A percentile compares a stretch with the other conserved stretches of the same genome.
phyloP scores from a whole-genome alignment of 208 protist genomes.

The Blastocrithidia nonstop region DNA sequence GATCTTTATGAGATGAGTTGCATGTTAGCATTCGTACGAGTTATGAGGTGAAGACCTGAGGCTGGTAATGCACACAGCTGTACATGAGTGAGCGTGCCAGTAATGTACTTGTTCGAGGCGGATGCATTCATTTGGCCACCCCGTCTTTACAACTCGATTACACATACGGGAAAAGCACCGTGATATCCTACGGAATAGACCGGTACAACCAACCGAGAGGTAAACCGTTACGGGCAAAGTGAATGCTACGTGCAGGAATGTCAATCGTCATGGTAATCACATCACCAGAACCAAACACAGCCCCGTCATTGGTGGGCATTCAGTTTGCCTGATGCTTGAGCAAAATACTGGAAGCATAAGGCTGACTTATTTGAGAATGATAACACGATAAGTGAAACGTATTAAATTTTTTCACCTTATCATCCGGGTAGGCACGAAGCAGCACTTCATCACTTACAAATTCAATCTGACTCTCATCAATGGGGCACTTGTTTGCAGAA shows the following conservation, averaged over 20 bases:
- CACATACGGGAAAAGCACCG: conserved; percentile 64
- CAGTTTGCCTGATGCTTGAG: conserved; percentile 35
- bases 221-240: conserved; percentile 64
- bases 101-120: conserved; percentile 30
- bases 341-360: conserved; percentile 16
- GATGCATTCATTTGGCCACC: conserved; percentile 57
- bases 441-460: conserved; percentile 3
- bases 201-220: conserved; percentile 53
- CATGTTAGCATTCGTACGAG: no score
- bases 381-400: conserved; percentile 56
- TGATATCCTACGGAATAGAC: conserved; percentile 26
- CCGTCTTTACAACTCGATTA: conserved; percentile 67
- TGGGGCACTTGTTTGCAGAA: no score
- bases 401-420: conserved; percentile 17
- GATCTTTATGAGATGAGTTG: no score
- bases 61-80: conserved; percentile 47
- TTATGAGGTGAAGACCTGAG: no score
- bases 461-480: background rate
- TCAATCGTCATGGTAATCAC: conserved; percentile 67
- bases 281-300: conserved; percentile 76
- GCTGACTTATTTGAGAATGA: conserved; percentile 27
- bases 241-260: conserved; percentile 30
- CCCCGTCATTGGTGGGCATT: conserved; percentile 33
- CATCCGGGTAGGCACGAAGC: conserved; percentile 23
- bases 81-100: conserved; percentile 52